phyloP scores from a whole-genome alignment of 805 yeast genomes.

The Candida khao-thaluensis region DNA sequence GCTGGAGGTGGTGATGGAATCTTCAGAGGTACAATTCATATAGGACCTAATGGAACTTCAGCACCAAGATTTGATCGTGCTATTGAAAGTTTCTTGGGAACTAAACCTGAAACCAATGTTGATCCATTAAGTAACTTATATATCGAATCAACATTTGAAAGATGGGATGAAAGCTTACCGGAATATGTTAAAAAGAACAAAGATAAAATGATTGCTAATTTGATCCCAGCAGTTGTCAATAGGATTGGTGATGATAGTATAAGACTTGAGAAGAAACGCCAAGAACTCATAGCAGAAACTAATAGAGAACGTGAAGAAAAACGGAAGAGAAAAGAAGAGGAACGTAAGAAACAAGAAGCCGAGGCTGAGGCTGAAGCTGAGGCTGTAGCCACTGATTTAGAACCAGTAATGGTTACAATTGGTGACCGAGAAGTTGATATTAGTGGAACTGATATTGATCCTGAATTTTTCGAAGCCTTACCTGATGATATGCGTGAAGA shows the following conservation, averaged over 20 bases:
- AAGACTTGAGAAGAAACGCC: conserved; percentile 29
- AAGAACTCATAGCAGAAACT: conserved; percentile 23
- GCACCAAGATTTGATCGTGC: conserved; percentile 24
- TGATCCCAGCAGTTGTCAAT: conserved; percentile 42
- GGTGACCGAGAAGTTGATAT: conserved; percentile 82
- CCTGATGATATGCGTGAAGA: conserved; percentile 94
- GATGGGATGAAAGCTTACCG: conserved; percentile 65
- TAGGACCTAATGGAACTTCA: conserved; percentile 13
- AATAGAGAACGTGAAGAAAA: conserved; percentile 37
- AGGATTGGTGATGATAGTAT: conserved; percentile 50
- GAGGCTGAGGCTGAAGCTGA: conserved; percentile 17
- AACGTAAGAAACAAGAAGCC: conserved; percentile 18
- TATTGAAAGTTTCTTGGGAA: conserved; percentile 21
- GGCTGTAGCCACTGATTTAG: conserved; percentile 12
- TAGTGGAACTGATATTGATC: conserved; percentile 88
- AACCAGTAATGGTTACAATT: conserved; percentile 67
- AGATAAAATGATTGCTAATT: conserved; percentile 21
- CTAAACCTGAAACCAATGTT: conserved; percentile 11
- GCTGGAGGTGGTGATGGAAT: conserved; percentile 16
- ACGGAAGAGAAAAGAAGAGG: conserved; percentile 27
- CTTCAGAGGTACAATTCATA: conserved; percentile 25
- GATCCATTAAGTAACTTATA: conserved; percentile 25
- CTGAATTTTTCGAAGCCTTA: conserved; percentile 82
- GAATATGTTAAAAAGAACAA: conserved; percentile 48
- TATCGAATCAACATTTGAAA: conserved; percentile 52